Evolutionary conservation across 2,329 filamentous ascomycete genomes (phyloP).

Genomic region (Neofusicoccum parvum): DNA sequence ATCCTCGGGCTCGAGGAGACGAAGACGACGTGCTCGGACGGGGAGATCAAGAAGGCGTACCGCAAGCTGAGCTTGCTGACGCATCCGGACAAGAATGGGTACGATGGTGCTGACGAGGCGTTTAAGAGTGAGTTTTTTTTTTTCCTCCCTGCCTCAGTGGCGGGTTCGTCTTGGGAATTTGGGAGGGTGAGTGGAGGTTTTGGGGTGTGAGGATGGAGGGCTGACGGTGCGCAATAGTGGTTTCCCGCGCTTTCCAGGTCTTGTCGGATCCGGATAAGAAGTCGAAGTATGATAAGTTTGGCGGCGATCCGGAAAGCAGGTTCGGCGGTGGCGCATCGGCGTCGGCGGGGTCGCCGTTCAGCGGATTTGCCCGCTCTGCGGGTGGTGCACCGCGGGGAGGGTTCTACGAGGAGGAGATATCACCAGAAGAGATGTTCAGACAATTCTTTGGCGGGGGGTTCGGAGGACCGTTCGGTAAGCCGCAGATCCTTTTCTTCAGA

Average conservation of each 20-base stretch:
- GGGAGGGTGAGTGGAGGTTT: background rate
- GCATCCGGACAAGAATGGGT: slow-evolving; percentile 98
- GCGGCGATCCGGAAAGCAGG: slow-evolving; percentile 87
- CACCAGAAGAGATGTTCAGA: slow-evolving; percentile 94
- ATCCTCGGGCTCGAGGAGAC: slow-evolving; percentile 75
- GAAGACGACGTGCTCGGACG: slow-evolving; percentile 68
- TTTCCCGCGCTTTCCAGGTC: slow-evolving; percentile 89
- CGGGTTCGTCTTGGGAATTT: background rate
- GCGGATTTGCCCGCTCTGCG: slow-evolving; percentile 56
- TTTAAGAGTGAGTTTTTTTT: slow-evolving; percentile 72
- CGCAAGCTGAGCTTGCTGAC: slow-evolving; percentile 91
- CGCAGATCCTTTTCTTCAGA: background rate
- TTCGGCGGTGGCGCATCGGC: slow-evolving; percentile 68
- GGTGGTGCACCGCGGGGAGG: slow-evolving; percentile 57
- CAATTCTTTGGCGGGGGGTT: slow-evolving; percentile 85
- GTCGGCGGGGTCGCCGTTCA: slow-evolving; percentile 65
- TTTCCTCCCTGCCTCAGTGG: no score
- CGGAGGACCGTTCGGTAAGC: slow-evolving; percentile 68
- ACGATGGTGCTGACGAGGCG: slow-evolving; percentile 91
- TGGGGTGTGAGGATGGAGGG: background rate
- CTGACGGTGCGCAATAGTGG: slow-evolving; percentile 57
- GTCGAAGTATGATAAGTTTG: slow-evolving; percentile 82
- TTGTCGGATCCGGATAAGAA: slow-evolving; percentile 93
- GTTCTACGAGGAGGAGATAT: slow-evolving; percentile 89
- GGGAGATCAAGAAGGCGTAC: slow-evolving; percentile 97